Base-by-base conservation (phyloP, 1,284 basidiomycete species). In the Naganishia sp. region DNA sequence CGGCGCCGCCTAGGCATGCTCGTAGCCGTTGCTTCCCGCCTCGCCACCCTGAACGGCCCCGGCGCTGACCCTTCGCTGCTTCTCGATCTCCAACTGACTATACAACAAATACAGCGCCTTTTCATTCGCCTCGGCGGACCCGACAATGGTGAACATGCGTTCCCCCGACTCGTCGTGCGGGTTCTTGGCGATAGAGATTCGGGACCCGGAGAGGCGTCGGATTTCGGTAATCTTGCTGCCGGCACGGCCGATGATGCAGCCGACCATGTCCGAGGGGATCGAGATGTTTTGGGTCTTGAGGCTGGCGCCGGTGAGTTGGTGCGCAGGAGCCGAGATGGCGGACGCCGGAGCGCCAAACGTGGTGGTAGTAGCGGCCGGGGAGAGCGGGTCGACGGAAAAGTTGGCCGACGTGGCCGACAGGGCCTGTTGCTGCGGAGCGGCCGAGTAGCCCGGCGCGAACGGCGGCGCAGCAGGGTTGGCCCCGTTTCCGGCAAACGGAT, bases 211-310 rank as follows among this genome's bases (percentile, higher is more conserved):
- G 65, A 98, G 85, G 66, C 95, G 90, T 72, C 95, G 90, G 78
- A 99, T 99, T 81, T 99, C 95, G 67, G 94, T 97, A 74, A 99
- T 99, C 85, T 98, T 99, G 73, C 91, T 90, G 42, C 95, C 95
- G 75, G 90, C 93, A 72, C 94, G 92, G 69, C 95, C 95, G 75
- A 95, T 95, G 81, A 95, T 95, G 78, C 92, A 95, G 67, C 94
- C 94, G 71, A 98, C 95, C 95, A 99, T 99, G 82, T 97, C 94
- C 71, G 90, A 90, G 58, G 95, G 95, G 74, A 99, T 99, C 71
- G 94, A 95, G 74, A 99, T 99, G 82, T 96, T 97, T 82, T 99
- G 95, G 15, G 95, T 98, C 72, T 94, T 90, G 70, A 97, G 84
- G 80, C 94, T 94, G 64, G 82, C 81, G 71, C 83, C 82, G 53